Conservation (phyloP, 2,329 filamentous ascomycete species). For the Drechslera avenae region DNA sequence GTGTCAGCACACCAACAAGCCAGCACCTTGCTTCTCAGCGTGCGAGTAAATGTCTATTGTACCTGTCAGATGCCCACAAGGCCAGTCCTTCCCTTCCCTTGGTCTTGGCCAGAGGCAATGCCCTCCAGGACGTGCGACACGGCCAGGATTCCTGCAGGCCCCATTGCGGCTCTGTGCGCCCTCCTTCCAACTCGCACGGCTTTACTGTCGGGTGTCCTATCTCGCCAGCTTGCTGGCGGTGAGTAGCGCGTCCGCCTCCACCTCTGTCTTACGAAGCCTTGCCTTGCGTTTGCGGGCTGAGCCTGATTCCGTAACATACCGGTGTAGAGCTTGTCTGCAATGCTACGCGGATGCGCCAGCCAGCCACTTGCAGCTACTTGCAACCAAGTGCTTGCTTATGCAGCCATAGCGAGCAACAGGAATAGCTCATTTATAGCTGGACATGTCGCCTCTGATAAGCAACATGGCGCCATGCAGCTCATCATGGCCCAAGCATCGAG, state of each 20-base stretch:
- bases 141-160: conserved; percentile 6
- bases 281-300: not conserved
- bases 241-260: not conserved
- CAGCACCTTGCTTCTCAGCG: conserved; percentile 7
- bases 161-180: conserved; percentile 10
- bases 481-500: too few species aligned
- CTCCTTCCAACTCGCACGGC: conserved; percentile 8
- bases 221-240: conserved; percentile 8
- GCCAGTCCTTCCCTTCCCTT: conserved; percentile 4
- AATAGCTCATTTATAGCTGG: too few species aligned
- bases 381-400: not conserved
- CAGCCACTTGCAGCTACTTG: too few species aligned
- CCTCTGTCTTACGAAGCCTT: not conserved
- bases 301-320: too few species aligned
- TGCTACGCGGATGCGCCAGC: not conserved
- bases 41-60: conserved; percentile 13
- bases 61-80: conserved; percentile 6
- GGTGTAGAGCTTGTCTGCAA: not conserved
- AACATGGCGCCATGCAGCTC: too few species aligned
- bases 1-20: conserved; percentile 9
- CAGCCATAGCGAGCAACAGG: too few species aligned
- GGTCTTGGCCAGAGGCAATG: not conserved
- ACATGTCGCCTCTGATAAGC: too few species aligned
- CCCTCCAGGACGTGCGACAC: conserved; percentile 3
- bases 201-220: conserved; percentile 3